phyloP scores from a whole-genome alignment of 441 rosid genomes.

The Mallotus japonicus region DNA sequence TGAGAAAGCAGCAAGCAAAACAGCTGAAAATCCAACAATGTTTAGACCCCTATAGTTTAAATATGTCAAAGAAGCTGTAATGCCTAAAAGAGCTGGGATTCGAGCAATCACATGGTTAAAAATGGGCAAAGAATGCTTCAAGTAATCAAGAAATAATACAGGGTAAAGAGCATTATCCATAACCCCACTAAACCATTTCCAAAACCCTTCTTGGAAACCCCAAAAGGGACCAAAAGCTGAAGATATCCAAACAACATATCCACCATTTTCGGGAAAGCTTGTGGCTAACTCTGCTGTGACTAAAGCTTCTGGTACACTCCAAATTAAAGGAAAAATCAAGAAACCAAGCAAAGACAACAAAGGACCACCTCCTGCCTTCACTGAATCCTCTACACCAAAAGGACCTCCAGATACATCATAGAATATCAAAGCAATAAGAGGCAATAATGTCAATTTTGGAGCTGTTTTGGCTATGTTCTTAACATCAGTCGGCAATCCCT shows the following conservation, averaged over 20 bases:
- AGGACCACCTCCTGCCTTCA: constrained; percentile 87
- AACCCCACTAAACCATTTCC: constrained; percentile 99
- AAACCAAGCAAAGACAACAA: constrained; percentile 78
- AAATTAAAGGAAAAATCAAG: constrained; percentile 74
- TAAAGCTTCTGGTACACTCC: constrained; percentile 93
- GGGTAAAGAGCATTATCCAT: constrained; percentile 97
- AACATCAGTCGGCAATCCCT: constrained; percentile 38
- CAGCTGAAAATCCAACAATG: constrained; percentile 80
- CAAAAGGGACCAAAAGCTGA: constrained; percentile 92
- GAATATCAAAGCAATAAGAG: constrained; percentile 83
- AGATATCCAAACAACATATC: constrained; percentile 89
- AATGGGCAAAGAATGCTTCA: constrained; percentile 78
- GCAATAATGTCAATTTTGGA: constrained; percentile 70
- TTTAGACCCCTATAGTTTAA: constrained; percentile 87
- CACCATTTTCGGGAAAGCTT: constrained; percentile 92
- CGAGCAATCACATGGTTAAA: constrained; percentile 55
- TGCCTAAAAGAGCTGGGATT: constrained; percentile 76
- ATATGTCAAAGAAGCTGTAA: constrained; percentile 69
- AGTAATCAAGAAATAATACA: constrained; percentile 82
- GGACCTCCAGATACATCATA: constrained; percentile 96
- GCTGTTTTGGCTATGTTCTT: constrained; percentile 34
- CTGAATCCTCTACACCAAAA: constrained; percentile 91
- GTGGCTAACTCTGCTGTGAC: constrained; percentile 95
- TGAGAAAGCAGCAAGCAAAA: constrained; percentile 66
- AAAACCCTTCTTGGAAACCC: constrained; percentile 94